Evolutionary conservation across 139 green algal genomes (phyloP), one percentile per base, ranked within the genome.

Genomic region (Closterium sp.): DNA sequence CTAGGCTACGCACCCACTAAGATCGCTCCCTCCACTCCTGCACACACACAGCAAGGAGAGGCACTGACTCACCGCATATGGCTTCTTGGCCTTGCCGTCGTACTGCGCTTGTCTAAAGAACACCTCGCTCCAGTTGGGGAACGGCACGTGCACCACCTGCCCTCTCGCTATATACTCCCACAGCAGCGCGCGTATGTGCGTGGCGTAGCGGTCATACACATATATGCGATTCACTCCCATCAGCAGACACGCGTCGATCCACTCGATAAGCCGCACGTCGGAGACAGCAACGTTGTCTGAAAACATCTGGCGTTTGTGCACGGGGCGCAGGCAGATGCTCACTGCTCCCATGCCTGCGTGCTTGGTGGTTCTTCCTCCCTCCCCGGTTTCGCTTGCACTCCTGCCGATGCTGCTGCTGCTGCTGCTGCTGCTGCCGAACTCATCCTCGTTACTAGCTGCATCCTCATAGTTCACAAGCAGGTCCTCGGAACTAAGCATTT

Each of bases 151-250:
- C 7, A 90, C 28, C 28, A 93, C 79, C 22, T 86, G 31, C 27
- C 90, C 90, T 30, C 85, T 10, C 5, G 91, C 90, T 5, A 93
- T 91, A 21, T 93, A 89, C 21, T 19, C 24, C 90, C 50, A 22
- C 1, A 92, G 30, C 70, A 92, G 73, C 22, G 90, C n/a, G 45
- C 70, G 84, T 86, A 84, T 92, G 32, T 92, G 34, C 42, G 28
- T 92, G n/a, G 45, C 84, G 70, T 90, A 92, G 90, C 90, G 90
- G 90, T 92, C 90, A 28, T 92, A 92, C 24, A 90, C 91, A 79
- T 92, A 92, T n/a, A 92, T 92, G 70, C 29, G 70, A 32, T 90
- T 31, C 22, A 86, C 90, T n/a, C 90, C 90, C n/a, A 90, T 30
- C 22, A 92, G 90, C 73, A 92, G 73, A 28, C 38, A 79, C 32